These are phyloP conservation scores for Fusarium siculi DNA, from an alignment of 2,329 filamentous ascomycete species.

Conservation along the genomic window DNA sequence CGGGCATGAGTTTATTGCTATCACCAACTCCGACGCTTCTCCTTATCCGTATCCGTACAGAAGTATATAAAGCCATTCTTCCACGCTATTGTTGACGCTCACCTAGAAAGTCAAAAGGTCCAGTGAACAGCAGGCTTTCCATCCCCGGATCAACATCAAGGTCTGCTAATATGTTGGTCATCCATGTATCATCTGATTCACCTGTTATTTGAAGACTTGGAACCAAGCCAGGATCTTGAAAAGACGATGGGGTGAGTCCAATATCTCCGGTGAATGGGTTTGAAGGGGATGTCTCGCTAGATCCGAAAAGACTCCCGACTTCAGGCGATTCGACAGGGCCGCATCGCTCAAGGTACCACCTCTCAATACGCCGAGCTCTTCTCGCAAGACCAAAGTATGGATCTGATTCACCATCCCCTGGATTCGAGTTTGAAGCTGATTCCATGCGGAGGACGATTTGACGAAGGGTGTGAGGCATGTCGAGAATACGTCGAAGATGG, in stretches of 20 bases:
- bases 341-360: constrained; percentile 35
- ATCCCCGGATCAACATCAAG: constrained; percentile 32
- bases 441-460: constrained; percentile 46
- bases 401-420: constrained; percentile 26
- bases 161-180: constrained; percentile 27
- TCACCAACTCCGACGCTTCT: constrained; percentile 21
- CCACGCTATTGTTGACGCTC: constrained; percentile 3
- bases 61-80: constrained; percentile 1
- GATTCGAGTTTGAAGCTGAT: constrained; percentile 25
- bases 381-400: constrained; percentile 41
- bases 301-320: constrained; percentile 24
- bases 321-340: constrained; percentile 30
- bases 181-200: constrained; percentile 29
- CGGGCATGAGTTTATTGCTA: not conserved
- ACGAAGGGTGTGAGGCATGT: constrained; percentile 44
- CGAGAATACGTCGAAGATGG: constrained; percentile 45
- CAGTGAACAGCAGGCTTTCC: constrained; percentile 34
- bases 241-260: constrained; percentile 10
- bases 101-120: constrained; percentile 37
- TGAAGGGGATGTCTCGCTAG: constrained; percentile 22
- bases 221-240: constrained; percentile 9
- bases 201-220: constrained; percentile 31
- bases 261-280: constrained; percentile 18
- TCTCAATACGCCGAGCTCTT: constrained; percentile 35
- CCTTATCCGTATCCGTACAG: constrained; percentile 25